Percentiles rank a stretch among this genome's conserved stretches.
phyloP scores from a whole-genome alignment of 164 flowering plant genomes.

The Umbilicus rupestris region DNA sequence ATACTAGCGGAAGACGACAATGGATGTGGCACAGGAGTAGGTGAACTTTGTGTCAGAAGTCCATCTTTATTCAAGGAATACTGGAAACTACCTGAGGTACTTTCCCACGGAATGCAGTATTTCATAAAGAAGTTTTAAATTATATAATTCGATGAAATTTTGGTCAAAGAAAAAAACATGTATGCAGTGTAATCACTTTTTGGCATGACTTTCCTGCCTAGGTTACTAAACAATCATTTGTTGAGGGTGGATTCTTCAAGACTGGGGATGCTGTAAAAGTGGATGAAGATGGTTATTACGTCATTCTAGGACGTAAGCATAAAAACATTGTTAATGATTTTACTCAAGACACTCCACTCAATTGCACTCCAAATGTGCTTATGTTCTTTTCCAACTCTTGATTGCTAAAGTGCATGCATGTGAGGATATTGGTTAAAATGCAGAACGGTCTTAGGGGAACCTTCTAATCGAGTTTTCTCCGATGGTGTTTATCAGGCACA shows the following conservation, averaged over 20 bases:
- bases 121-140: neutral
- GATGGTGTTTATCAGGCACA: conserved; percentile 43
- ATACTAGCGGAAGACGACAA: conserved; percentile 59
- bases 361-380: too few species aligned
- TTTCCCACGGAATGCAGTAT: neutral
- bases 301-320: conserved; percentile 92
- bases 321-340: neutral
- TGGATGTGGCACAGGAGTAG: conserved; percentile 43
- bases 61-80: conserved; percentile 90
- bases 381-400: neutral
- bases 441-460: neutral
- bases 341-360: neutral
- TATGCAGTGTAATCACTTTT: conserved; percentile 5
- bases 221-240: conserved; percentile 84
- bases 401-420: neutral
- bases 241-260: conserved; percentile 79
- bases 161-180: neutral
- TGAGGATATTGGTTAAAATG: neutral
- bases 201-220: conserved; percentile 18
- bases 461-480: neutral
- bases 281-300: conserved; percentile 93
- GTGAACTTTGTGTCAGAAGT: conserved; percentile 87
- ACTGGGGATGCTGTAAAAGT: conserved; percentile 85
- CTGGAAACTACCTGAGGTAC: conserved; percentile 90
- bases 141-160: too few species aligned